Evolutionary conservation across 192 early-diverging fungal species (phyloP).

Genomic region (Coemansia reversa): DNA sequence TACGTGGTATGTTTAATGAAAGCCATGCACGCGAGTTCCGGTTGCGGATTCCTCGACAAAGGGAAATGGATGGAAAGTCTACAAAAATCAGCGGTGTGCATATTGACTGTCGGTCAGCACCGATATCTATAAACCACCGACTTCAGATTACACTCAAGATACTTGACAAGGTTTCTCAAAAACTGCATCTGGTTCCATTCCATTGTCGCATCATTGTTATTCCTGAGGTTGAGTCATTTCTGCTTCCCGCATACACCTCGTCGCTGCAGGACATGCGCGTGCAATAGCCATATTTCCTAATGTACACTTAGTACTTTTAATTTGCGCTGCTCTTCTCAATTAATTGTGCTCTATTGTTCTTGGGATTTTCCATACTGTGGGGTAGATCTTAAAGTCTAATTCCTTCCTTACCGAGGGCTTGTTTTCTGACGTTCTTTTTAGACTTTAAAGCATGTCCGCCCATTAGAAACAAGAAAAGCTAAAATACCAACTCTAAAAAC

Average conservation of each 20-base stretch:
- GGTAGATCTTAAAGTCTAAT: too few species aligned
- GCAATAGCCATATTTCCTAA: conserved; percentile 10
- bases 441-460: too few species aligned
- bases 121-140: conserved; percentile 30
- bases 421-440: too few species aligned
- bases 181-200: conserved; percentile 37
- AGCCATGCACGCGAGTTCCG: conserved; percentile 8
- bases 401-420: too few species aligned
- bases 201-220: conserved; percentile 28
- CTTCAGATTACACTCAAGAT: conserved; percentile 23
- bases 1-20: conserved; percentile 38
- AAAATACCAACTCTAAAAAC: too few species aligned
- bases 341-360: too few species aligned
- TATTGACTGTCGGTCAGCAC: conserved; percentile 44
- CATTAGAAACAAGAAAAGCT: too few species aligned
- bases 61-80: background rate
- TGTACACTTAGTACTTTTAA: too few species aligned
- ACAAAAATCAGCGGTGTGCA: conserved; percentile 19
- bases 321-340: too few species aligned
- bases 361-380: too few species aligned
- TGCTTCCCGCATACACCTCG: conserved; percentile 32
- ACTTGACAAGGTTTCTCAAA: conserved; percentile 17
- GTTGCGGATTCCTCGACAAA: conserved; percentile 21
- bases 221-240: conserved; percentile 37
- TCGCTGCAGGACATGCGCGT: conserved; percentile 32